A percentile compares a stretch with the other conserved stretches of the same genome.
phyloP scores from a whole-genome alignment of 371 early-diverging fungal genomes.

The Mucor mucedo region DNA sequence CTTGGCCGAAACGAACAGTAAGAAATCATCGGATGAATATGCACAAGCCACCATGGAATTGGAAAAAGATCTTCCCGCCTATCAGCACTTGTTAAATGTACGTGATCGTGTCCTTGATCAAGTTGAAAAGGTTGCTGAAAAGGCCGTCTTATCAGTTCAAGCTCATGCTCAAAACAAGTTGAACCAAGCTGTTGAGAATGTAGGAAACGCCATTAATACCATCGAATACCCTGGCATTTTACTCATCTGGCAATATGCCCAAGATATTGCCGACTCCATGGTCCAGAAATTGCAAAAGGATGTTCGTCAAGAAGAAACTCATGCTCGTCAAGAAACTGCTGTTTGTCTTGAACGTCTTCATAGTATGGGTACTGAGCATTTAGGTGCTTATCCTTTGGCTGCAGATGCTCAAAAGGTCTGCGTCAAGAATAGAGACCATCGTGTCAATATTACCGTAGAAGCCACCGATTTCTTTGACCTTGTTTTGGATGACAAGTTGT shows the following conservation, averaged over 20 bases:
- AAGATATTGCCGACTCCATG: constrained; percentile 74
- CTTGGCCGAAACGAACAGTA: constrained; percentile 60
- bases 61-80: constrained; percentile 61
- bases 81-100: constrained; percentile 56
- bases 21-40: constrained; percentile 47
- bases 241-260: constrained; percentile 86
- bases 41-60: constrained; percentile 41
- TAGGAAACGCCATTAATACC: constrained; percentile 67
- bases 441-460: constrained; percentile 64
- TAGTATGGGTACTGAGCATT: constrained; percentile 61
- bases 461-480: constrained; percentile 71
- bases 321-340: constrained; percentile 68
- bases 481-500: constrained; percentile 62
- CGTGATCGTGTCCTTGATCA: constrained; percentile 66
- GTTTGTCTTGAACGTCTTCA: constrained; percentile 68
- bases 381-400: constrained; percentile 45
- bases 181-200: constrained; percentile 60
- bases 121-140: constrained; percentile 72
- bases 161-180: constrained; percentile 58
- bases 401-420: constrained; percentile 55
- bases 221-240: constrained; percentile 84
- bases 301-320: constrained; percentile 68
- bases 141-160: constrained; percentile 62
- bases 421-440: constrained; percentile 42
- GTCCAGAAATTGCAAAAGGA: constrained; percentile 66